Percentiles rank a stretch among this genome's conserved stretches.
These are phyloP conservation scores for Vitis labrusca DNA, from an alignment of 164 flowering plant species.

Conservation along the genomic window DNA sequence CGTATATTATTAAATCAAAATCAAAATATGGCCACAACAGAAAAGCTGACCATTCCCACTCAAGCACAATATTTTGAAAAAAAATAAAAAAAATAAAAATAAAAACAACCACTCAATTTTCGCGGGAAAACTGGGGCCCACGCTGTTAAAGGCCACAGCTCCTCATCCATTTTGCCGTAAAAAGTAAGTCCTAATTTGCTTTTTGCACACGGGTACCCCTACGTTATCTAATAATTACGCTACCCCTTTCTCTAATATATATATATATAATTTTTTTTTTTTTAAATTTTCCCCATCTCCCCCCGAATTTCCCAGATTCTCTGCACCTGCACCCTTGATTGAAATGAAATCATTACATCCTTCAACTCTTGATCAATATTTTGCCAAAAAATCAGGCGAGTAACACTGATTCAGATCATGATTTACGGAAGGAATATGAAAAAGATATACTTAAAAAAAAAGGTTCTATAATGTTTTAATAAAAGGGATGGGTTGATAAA, in stretches of 20 bases:
- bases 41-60: background rate
- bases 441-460: background rate
- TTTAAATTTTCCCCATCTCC: background rate
- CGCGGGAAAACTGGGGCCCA: background rate
- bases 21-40: too few species aligned
- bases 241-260: background rate
- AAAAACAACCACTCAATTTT: background rate
- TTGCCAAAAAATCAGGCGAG: background rate
- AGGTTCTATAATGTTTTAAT: too few species aligned
- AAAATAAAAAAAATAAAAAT: background rate
- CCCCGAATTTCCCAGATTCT: background rate
- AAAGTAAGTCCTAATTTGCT: background rate
- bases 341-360: too few species aligned
- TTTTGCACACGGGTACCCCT: slow-evolving; percentile 12
- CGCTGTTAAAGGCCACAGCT: background rate
- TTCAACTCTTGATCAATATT: too few species aligned
- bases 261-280: background rate
- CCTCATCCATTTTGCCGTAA: slow-evolving; percentile 4
- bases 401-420: background rate
- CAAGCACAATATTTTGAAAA: background rate
- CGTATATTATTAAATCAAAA: too few species aligned
- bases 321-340: background rate
- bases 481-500: slow-evolving; percentile 4
- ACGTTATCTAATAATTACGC: slow-evolving; percentile 4
- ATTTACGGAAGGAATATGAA: background rate